These are phyloP conservation scores for Dentipellis fragilis DNA, from an alignment of 768 basidiomycete species.

Conservation along the genomic window DNA sequence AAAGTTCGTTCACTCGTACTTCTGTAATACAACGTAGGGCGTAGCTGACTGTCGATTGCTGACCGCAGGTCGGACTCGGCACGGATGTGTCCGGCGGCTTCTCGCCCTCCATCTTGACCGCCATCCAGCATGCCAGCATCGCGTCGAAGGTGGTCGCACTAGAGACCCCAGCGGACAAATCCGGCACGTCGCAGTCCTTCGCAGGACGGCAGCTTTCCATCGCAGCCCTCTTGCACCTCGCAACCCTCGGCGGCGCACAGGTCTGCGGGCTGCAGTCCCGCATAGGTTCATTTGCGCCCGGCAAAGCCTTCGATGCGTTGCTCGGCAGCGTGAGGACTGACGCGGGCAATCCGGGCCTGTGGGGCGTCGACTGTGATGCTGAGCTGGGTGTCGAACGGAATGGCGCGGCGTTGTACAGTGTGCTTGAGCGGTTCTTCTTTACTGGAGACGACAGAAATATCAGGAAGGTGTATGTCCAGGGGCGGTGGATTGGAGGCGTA, in stretches of 20 bases:
- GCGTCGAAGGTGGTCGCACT: constrained; percentile 70
- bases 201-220: constrained; percentile 57
- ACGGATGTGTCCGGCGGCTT: constrained; percentile 90
- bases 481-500: constrained; percentile 64
- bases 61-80: constrained; percentile 79
- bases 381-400: constrained; percentile 15
- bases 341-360: constrained; percentile 46
- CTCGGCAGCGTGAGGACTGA: constrained; percentile 49
- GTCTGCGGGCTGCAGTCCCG: constrained; percentile 62
- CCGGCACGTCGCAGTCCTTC: constrained; percentile 23
- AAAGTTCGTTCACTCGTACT: constrained; percentile 43
- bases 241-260: constrained; percentile 84
- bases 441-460: constrained; percentile 85
- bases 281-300: constrained; percentile 68
- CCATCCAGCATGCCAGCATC: constrained; percentile 66
- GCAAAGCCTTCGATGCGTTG: constrained; percentile 89
- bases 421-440: constrained; percentile 80
- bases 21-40: background rate
- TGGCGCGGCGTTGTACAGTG: constrained; percentile 34
- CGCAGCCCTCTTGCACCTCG: constrained; percentile 75
- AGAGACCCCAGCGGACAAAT: constrained; percentile 20
- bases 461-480: constrained; percentile 74
- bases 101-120: constrained; percentile 66
- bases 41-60: background rate
- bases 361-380: constrained; percentile 33